Conservation (phyloP, 2,329 filamentous ascomycete genomes). For the Nemania abortiva region DNA sequence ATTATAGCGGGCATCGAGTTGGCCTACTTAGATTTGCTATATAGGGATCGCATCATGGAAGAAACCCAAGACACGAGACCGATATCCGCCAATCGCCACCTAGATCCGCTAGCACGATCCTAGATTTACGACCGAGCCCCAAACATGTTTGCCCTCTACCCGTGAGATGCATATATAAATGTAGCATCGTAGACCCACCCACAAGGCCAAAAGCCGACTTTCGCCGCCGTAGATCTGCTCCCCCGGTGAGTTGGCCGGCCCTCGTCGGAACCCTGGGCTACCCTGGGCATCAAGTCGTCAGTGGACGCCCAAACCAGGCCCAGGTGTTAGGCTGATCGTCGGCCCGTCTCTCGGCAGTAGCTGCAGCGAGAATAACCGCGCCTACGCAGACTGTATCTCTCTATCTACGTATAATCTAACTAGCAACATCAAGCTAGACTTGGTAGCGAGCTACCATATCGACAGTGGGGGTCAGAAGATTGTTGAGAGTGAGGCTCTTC, state of each 20-base stretch:
- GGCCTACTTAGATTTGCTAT: not conserved
- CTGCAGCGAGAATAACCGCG: conserved; percentile 34
- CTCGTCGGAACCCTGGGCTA: not conserved
- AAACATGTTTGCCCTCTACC: conserved; percentile 29
- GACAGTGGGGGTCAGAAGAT: conserved; percentile 6
- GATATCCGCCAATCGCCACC: conserved; percentile 7
- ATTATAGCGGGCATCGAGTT: conserved; percentile 3
- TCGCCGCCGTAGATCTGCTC: conserved; percentile 36
- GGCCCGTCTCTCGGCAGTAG: conserved; percentile 38
- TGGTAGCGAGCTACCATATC: not conserved
- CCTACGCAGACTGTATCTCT: not conserved
- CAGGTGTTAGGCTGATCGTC: conserved; percentile 31
- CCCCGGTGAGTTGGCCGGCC: conserved; percentile 17
- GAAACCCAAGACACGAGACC: not conserved
- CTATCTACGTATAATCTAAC: not conserved
- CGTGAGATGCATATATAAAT: conserved; percentile 21
- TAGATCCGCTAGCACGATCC: conserved; percentile 7
- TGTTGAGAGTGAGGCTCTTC: not conserved
- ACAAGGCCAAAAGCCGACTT: conserved; percentile 21
- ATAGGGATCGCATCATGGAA: not conserved
- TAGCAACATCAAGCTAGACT: conserved; percentile 8
- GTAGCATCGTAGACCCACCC: conserved; percentile 23
- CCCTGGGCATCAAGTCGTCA: conserved; percentile 6
- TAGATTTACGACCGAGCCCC: conserved; percentile 14
- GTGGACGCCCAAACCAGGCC: not conserved